These are phyloP conservation scores for Solanum verrucosum DNA, from an alignment of 257 asterid species.

Conservation along the genomic window DNA sequence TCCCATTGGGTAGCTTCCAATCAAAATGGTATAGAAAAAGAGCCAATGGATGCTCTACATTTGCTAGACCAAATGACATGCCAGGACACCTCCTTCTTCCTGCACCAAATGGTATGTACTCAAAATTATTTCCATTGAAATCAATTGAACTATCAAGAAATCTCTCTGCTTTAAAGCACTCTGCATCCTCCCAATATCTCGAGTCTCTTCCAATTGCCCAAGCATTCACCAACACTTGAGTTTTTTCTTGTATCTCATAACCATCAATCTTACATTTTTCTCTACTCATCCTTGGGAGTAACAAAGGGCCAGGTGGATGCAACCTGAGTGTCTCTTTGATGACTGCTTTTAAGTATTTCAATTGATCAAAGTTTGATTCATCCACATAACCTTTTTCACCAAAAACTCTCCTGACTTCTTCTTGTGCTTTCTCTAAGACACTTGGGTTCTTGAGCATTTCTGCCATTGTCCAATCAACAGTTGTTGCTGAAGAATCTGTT, in stretches of 20 bases:
- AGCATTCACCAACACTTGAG: not conserved
- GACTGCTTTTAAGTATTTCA: not conserved
- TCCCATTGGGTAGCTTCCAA: not conserved
- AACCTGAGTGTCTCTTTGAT: not conserved
- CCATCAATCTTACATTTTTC: not conserved
- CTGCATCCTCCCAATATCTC: not conserved
- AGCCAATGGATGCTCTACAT: not conserved
- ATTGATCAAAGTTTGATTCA: not conserved
- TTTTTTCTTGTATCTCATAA: not conserved
- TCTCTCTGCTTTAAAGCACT: not conserved
- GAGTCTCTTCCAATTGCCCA: not conserved
- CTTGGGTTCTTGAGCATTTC: constrained; percentile 1
- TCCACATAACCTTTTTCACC: not conserved
- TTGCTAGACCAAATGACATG: not conserved
- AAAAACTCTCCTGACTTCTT: not conserved
- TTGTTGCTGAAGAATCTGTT: not conserved
- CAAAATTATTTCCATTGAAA: not conserved
- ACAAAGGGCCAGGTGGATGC: not conserved
- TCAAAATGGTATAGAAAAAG: not conserved
- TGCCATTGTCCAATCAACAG: not conserved
- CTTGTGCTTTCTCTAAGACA: not conserved
- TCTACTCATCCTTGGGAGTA: not conserved
- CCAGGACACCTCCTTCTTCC: constrained; percentile 12
- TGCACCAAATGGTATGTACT: constrained; percentile 2
- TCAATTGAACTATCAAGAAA: not conserved